Conservation (phyloP, 805 yeast species). For the Wickerhamiella sorbophila region DNA sequence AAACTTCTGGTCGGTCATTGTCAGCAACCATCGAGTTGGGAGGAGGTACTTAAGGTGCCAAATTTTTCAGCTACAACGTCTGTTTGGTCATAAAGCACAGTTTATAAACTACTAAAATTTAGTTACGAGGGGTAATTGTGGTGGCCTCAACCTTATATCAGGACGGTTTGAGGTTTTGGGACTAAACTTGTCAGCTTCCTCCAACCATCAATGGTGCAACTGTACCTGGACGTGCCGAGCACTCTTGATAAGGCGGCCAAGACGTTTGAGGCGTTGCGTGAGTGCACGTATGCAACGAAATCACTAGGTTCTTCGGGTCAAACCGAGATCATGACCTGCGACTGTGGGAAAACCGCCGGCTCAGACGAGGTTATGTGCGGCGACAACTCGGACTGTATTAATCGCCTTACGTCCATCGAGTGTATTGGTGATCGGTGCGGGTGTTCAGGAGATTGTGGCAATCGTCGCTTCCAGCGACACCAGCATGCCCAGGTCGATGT, state of each 20-base stretch:
- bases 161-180: no score
- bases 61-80: no score
- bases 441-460: constrained; percentile 71
- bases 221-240: constrained; percentile 14
- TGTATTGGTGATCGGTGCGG: constrained; percentile 57
- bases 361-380: constrained; percentile 56
- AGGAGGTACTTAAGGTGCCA: no score
- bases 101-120: no score
- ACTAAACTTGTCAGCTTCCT: no score
- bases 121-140: no score
- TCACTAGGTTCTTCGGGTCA: constrained; percentile 57
- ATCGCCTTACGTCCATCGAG: constrained; percentile 82
- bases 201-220: constrained; percentile 5
- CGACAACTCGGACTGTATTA: constrained; percentile 78
- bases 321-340: constrained; percentile 81
- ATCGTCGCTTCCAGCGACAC: constrained; percentile 73
- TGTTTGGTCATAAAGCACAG: no score
- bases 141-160: no score
- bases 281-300: constrained; percentile 50
- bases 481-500: constrained; percentile 67
- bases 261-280: constrained; percentile 41
- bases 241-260: constrained; percentile 41
- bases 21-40: neutral
- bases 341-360: constrained; percentile 43
- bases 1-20: constrained; percentile 2